Evolutionary conservation across 2,329 filamentous ascomycete genomes (phyloP), one percentile per base, ranked within the genome.

Genomic region (Fusarium keratoplasticum): DNA sequence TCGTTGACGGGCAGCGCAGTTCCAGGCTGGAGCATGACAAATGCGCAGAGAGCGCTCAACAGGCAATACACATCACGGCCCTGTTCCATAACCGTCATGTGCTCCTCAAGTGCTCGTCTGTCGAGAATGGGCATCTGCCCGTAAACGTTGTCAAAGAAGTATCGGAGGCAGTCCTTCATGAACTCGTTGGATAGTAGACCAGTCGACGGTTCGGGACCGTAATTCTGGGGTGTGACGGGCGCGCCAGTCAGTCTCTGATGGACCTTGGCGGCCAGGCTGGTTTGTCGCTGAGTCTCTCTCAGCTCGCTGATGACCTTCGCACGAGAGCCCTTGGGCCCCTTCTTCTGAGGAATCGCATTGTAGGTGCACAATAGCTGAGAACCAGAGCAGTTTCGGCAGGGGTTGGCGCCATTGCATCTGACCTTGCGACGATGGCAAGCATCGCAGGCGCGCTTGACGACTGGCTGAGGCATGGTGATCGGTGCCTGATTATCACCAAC

Each of bases 251-350:
- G 83, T 73, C 89, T 87, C 78, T 87, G 89, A 75, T 91, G 89
- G 18, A 91, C 87, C 80, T 89, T 91, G 73, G 87, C 87, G 1
- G 89, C 89, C 25, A 92, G 87, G 69, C 89, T 91, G 20, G 89
- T 91, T 79, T 92, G 89, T 75, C 90, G 88, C 78, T 94, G 92
- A 0, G 87, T 92, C 78, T 92, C 91, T 74, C 92, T 89, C 70
- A 94, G 81, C 79, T 94, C 92, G 78, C 91, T 93, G 81, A 94
- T 93, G 67, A 94, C 91, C 82, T 94, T 94, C 60, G 93, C 93
- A 70, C 92, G 86, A 35, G 91, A 93, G 73, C 92, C 92, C 82
- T 94, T 94, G 50, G 92, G 92, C 2, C 92, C 92, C 81, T 94
- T 94, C 84, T 94, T 94, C 83, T 93, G 92, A 2, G 92, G 92